These are phyloP conservation scores for Tolypocladium amazonense DNA, from an alignment of 2,329 filamentous ascomycete genomes.

Conservation along the genomic window DNA sequence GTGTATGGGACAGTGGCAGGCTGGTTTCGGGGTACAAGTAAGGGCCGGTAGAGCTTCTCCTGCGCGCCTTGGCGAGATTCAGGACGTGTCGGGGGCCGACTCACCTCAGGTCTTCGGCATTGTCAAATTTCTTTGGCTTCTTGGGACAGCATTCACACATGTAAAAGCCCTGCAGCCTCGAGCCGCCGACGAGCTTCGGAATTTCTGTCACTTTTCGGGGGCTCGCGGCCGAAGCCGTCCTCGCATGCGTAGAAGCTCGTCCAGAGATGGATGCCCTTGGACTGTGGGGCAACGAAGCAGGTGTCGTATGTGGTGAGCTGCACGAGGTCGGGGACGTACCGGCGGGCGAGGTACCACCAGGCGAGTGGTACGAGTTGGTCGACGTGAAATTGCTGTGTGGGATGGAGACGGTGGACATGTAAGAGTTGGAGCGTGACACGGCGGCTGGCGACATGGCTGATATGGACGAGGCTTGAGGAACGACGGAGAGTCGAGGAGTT, in stretches of 20 bases:
- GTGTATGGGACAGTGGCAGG: too few species aligned
- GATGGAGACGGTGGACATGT: conserved; percentile 34
- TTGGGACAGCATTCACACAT: conserved; percentile 95
- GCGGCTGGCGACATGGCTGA: conserved; percentile 30
- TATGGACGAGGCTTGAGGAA: conserved; percentile 31
- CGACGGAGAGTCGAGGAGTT: conserved; percentile 35
- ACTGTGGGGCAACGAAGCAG: conserved; percentile 37
- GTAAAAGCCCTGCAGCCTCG: conserved; percentile 42
- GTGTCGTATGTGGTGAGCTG: conserved; percentile 38
- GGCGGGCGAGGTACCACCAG: conserved; percentile 33
- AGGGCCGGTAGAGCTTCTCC: neutral
- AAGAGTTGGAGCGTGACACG: conserved; percentile 34
- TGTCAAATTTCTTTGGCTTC: conserved; percentile 93
- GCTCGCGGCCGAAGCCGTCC: conserved; percentile 36
- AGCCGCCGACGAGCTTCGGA: conserved; percentile 30
- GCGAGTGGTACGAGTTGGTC: conserved; percentile 34
- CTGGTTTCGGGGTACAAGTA: neutral
- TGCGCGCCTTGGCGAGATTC: neutral
- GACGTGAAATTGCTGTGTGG: conserved; percentile 30
- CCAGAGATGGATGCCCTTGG: conserved; percentile 33
- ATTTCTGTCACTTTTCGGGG: conserved; percentile 41
- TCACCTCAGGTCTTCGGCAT: conserved; percentile 72
- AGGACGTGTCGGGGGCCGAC: conserved; percentile 13
- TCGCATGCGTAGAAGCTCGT: conserved; percentile 30
- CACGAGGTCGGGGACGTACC: conserved; percentile 39